Evolutionary conservation across 371 early-diverging fungal genomes (phyloP), one percentile per base, ranked within the genome.

Genomic region (Mortierella sp.): DNA sequence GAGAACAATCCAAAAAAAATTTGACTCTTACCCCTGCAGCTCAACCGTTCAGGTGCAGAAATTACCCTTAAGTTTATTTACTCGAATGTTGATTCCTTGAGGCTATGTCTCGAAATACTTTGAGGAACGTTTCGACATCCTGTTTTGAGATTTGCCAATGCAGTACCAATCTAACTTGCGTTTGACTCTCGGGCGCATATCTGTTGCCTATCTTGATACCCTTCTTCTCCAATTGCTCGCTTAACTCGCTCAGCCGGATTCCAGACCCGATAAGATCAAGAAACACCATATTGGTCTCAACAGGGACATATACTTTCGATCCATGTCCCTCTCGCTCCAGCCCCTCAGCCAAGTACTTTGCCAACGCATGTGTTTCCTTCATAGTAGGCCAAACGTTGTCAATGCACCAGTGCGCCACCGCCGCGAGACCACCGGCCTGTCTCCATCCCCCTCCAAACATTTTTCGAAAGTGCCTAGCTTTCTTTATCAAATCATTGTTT

Each of bases 401-500:
- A 23, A 94, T 89, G 49, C 94, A 91, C 84, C 91, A 89, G 34
- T 92, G 83, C 2, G 92, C 93, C 10, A 89, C 93, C 0, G 89
- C 92, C 8, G 96, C 96, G 62, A 96, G 79, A 9, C 88, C 76
- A 42, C 96, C 96, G 12, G 93, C 92, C 83, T 96, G 97, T 43
- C 96, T 89, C 97, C 95, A 95, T 13, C 86, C 97, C 71, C 97
- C 98, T 65, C 98, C 98, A 84, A 94, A 95, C 76, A 95, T 72
- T 83, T 96, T 97, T 64, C 98, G 89, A 72, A 94, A 91, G 68
- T 94, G 94, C 23, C 92, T 84, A 0, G 97, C 97, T 61, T 89
- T 91, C 31, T 90, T 87, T 64, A 97, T 93, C 66, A 94, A 88
- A 13, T 82, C 83, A 19, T 78, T 56, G 55, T 64, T 63, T 1